phyloP scores from a whole-genome alignment of 2,329 filamentous ascomycete species.

The Cryphonectria nitschkei region DNA sequence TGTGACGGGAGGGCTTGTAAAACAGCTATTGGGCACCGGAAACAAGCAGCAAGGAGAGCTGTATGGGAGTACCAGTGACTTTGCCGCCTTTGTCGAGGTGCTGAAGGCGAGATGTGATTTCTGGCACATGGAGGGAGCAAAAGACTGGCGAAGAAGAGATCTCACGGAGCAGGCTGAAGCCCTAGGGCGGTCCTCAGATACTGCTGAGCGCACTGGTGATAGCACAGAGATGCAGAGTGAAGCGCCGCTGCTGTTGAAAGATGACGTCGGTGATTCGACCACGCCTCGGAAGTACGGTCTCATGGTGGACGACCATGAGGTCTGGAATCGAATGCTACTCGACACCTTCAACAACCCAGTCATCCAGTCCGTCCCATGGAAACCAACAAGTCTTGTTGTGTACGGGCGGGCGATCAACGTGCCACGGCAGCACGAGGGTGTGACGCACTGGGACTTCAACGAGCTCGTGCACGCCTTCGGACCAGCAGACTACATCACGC shows the following conservation, averaged over 20 bases:
- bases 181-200: not conserved
- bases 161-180: constrained; percentile 22
- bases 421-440: constrained; percentile 59
- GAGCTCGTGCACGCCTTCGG: constrained; percentile 72
- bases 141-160: constrained; percentile 70
- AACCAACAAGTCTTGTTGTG: constrained; percentile 48
- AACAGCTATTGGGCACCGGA: constrained; percentile 49
- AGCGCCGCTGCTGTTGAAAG: constrained; percentile 14
- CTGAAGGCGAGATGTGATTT: constrained; percentile 78
- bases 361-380: constrained; percentile 42
- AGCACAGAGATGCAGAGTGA: constrained; percentile 13
- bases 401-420: constrained; percentile 69
- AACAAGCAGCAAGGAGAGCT: constrained; percentile 50
- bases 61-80: constrained; percentile 69
- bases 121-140: constrained; percentile 79
- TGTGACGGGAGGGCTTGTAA: constrained; percentile 55
- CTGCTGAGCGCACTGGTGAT: not conserved
- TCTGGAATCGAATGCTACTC: constrained; percentile 35
- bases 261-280: constrained; percentile 21
- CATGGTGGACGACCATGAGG: constrained; percentile 32
- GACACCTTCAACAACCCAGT: constrained; percentile 24
- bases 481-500: constrained; percentile 80
- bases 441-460: constrained; percentile 68
- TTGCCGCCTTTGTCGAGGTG: constrained; percentile 75
- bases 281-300: constrained; percentile 38